These are phyloP conservation scores for Ormosia semicastrata DNA, from an alignment of 306 rosid genomes.

Conservation along the genomic window DNA sequence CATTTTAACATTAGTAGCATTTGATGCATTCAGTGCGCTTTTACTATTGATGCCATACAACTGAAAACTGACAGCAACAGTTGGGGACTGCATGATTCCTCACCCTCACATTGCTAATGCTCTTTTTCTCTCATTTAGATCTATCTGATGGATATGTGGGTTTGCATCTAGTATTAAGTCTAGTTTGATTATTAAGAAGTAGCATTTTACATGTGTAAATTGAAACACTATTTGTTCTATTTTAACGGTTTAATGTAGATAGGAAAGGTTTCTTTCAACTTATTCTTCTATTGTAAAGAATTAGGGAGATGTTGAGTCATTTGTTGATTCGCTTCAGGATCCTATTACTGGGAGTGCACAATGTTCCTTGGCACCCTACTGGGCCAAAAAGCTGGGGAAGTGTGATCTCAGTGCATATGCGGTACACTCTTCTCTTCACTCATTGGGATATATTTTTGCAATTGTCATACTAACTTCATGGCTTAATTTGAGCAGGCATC, in stretches of 20 bases:
- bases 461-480: neutral
- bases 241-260: neutral
- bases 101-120: too few species aligned
- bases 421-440: constrained; percentile 27
- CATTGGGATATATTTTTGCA: neutral
- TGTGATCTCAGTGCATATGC: constrained; percentile 44
- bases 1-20: neutral
- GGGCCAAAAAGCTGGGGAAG: constrained; percentile 53
- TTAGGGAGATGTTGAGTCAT: neutral
- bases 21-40: neutral
- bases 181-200: neutral
- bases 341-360: constrained; percentile 58
- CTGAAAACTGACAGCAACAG: neutral
- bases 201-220: neutral
- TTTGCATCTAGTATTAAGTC: neutral
- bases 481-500: constrained; percentile 45
- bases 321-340: constrained; percentile 33
- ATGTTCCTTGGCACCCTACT: constrained; percentile 50
- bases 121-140: too few species aligned
- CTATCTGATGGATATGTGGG: neutral
- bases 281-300: neutral
- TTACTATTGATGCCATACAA: neutral
- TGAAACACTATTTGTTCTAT: neutral
- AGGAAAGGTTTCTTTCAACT: neutral
- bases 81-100: neutral